Base-by-base conservation (phyloP, 495 filamentous ascomycete species). In the Trichocladium uniseriatum region DNA sequence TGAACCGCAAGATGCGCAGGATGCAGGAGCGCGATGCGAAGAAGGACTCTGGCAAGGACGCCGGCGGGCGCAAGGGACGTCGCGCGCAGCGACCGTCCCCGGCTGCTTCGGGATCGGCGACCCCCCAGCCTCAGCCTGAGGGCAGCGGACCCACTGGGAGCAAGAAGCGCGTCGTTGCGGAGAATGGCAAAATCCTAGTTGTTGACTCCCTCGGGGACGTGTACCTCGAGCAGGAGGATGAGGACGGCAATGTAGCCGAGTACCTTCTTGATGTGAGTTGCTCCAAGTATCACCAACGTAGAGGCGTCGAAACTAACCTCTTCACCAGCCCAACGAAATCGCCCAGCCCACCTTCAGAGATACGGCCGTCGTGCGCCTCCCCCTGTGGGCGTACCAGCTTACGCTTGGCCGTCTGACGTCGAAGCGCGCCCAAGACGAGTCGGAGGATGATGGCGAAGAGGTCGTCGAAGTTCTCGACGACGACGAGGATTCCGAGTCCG, bases 171-270 rank as follows among this genome's bases (percentile, higher is more conserved):
- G 85, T 97, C 16, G 77, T 89, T 21, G 90, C 89, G 2, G 84
- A 94, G 72, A 98, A 98, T 61, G 92, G 92, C 36, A 98, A 98
- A 69, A 75, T 92, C 0, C 65, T 97, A 34, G 84, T 98, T 51
- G 92, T 98, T 6, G 92, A 98, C 67, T 86, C 86, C 0, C 69
- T 81, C 15, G 92, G 92, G 6, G 88, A 94, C 61, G 92, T 98
- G 20, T 98, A 84, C 65, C 71, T 98, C 13, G 88, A 96, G 59
- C 86, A 95, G 53, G 81, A 85, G 56, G 84, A 84, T 24, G 89
- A 91, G 58, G 85, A 95, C 6, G 94, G 92, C 31, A 78, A 86
- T 21, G 77, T 74, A 11, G 76, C 82, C 43, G 89, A 97, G 61
- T 94, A 80, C 61, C 65, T 94, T 56, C 79, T 98, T 43, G 90